phyloP scores from a whole-genome alignment of 2,329 filamentous ascomycete genomes.

The Diaporthe sp. region DNA sequence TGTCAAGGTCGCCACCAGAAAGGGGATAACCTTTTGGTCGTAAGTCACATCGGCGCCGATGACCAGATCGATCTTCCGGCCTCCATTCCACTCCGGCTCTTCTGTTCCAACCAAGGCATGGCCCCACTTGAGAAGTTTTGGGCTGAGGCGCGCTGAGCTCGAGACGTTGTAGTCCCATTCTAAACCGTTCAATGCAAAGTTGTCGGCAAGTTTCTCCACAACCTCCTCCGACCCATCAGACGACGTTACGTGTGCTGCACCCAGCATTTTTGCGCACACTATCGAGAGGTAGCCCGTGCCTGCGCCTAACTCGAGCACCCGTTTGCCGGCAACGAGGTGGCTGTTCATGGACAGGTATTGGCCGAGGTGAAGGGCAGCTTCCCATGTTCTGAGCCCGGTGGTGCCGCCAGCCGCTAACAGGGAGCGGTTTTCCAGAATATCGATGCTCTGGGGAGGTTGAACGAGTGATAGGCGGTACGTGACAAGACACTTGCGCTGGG shows the following conservation, averaged over 20 bases:
- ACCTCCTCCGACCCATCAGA: slow-evolving; percentile 83
- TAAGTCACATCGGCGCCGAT: slow-evolving; percentile 86
- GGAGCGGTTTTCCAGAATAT: slow-evolving; percentile 76
- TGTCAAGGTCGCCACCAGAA: slow-evolving; percentile 73
- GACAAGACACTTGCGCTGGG: slow-evolving; percentile 80
- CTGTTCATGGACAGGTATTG: slow-evolving; percentile 71
- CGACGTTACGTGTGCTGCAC: slow-evolving; percentile 70
- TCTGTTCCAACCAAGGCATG: slow-evolving; percentile 69
- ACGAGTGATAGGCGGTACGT: slow-evolving; percentile 71
- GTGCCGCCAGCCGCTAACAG: slow-evolving; percentile 79
- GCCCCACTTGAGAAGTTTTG: slow-evolving; percentile 75
- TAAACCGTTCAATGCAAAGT: slow-evolving; percentile 76
- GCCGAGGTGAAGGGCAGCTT: slow-evolving; percentile 80
- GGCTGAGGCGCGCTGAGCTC: slow-evolving; percentile 56
- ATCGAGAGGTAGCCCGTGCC: slow-evolving; percentile 83
- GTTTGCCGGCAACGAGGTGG: slow-evolving; percentile 63
- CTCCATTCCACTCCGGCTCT: slow-evolving; percentile 64
- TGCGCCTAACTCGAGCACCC: slow-evolving; percentile 79
- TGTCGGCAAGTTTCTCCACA: slow-evolving; percentile 75
- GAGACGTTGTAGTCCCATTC: slow-evolving; percentile 49
- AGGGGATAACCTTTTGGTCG: slow-evolving; percentile 72
- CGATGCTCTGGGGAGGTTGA: slow-evolving; percentile 56
- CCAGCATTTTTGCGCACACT: slow-evolving; percentile 77
- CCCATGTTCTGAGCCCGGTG: slow-evolving; percentile 85
- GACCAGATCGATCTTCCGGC: slow-evolving; percentile 69